Conservation (phyloP, 106 monocot genomes). For the Allium sativum region DNA sequence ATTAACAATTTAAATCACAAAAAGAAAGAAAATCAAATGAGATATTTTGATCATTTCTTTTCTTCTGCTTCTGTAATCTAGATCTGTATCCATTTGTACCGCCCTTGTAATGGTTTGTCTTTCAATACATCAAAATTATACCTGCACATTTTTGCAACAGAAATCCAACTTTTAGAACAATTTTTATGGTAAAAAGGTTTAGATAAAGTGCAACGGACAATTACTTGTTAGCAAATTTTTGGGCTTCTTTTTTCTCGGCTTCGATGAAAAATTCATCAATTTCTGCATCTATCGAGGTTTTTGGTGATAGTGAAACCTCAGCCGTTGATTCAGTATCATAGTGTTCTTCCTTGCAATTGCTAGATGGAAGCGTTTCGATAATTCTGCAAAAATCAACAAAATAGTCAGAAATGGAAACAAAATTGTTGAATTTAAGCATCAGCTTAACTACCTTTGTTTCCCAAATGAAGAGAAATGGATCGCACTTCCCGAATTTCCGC, state of each 20-base stretch:
- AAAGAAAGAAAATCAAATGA: not conserved
- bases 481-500: not conserved
- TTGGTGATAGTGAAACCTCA: conserved; percentile 16
- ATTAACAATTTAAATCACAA: not conserved
- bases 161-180: not conserved
- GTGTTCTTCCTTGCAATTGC: not conserved
- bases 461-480: not conserved
- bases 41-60: not conserved
- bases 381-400: not conserved
- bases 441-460: not conserved
- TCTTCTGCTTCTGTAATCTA: not conserved
- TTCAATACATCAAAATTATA: conserved; percentile 70
- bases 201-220: not conserved
- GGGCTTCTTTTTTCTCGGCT: conserved; percentile 31
- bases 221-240: conserved; percentile 60
- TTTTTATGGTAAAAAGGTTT: not conserved
- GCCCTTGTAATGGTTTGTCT: conserved; percentile 54
- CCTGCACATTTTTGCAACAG: conserved; percentile 20
- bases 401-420: not conserved
- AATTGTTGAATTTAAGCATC: not conserved
- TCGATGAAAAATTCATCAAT: conserved; percentile 69
- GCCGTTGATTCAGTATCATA: conserved; percentile 1
- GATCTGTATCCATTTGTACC: conserved; percentile 65
- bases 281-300: conserved; percentile 17
- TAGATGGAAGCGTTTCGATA: not conserved